A percentile compares a stretch with the other conserved stretches of the same genome.
phyloP scores from a whole-genome alignment of 176 grass and related monocot species.

The Metroxylon sagu region DNA sequence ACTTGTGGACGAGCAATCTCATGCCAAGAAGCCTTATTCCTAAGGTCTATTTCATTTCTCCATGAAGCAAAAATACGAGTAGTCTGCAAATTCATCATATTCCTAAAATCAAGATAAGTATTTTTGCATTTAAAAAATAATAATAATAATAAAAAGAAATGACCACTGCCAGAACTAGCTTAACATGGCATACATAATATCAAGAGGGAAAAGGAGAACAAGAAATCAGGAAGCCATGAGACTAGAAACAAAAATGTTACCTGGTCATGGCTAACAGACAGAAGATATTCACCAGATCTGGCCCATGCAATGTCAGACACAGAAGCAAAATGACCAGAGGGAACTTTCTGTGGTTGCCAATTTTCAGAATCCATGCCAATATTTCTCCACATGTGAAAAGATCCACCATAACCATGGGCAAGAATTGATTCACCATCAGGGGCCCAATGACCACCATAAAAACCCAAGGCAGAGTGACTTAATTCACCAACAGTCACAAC shows the following conservation, averaged over 20 bases:
- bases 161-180: background rate
- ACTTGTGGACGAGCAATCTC: constrained; percentile 82
- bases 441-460: constrained; percentile 90
- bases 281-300: constrained; percentile 63
- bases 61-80: constrained; percentile 81
- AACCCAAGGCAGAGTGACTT: constrained; percentile 74
- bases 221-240: too few species aligned
- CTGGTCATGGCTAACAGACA: constrained; percentile 98
- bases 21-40: constrained; percentile 45
- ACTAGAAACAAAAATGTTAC: constrained; percentile 28
- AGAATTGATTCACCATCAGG: constrained; percentile 75
- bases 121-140: constrained; percentile 15
- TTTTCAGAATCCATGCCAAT: constrained; percentile 70
- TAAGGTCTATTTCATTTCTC: constrained; percentile 44
- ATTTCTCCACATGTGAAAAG: constrained; percentile 94
- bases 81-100: constrained; percentile 49
- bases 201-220: too few species aligned
- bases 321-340: constrained; percentile 88
- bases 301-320: constrained; percentile 85
- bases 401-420: constrained; percentile 84
- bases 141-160: background rate
- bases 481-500: constrained; percentile 87
- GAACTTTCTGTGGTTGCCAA: constrained; percentile 74
- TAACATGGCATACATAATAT: too few species aligned
- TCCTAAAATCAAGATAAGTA: constrained; percentile 10